Evolutionary conservation across 768 basidiomycete species (phyloP), one percentile per base, ranked within the genome.

Genomic region (Psilocybe subaeruginosa): DNA sequence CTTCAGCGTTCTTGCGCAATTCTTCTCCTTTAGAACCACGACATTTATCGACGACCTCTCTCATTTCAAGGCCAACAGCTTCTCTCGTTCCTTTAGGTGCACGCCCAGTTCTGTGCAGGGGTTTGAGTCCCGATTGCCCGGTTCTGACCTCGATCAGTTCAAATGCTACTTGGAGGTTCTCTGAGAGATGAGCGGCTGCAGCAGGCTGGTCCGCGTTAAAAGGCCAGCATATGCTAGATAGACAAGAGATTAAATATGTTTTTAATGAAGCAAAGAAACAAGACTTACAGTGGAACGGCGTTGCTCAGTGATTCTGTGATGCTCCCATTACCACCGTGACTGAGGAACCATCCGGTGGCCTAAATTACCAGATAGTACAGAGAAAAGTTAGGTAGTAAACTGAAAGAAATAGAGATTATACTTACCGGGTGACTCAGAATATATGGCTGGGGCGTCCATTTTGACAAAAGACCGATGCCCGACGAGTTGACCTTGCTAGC

Each of bases 91-190:
- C 66, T 12, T 50, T 50, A 0, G 63, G 54, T 8, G 54, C 37
- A 7, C 58, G 50, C 2, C 50, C 60, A 19, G 37, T 55, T 17
- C 58, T 51, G 6, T 58, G 37, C 3, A 52, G 47, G 3, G 66
- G 63, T 50, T 60, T 64, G 35, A 60, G 16, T n/a, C 60, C 63
- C 14, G 56, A 39, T 29, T 48, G 33, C 7, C 66, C 66, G 2
- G 60, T 64, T 11, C 66, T 61, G 27, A 67, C 61, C 33, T 67
- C 63, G 16, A 64, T 16, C 23, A 67, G 53, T n/a, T 67, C 66
- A 39, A 66, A 51, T 23, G 59, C 56, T 23, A 63, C 59, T 9
- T 55, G 51, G 33, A 60, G 41, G 12, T 54, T 45, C 33, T 58
- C 56, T 7, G 30, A 11, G 19, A 65, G 56, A 27, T 65, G 64